Evolutionary conservation across 2,329 filamentous ascomycete species (phyloP), one percentile per base, ranked within the genome.

Genomic region (Phaeosphaeriaceae sp.): DNA sequence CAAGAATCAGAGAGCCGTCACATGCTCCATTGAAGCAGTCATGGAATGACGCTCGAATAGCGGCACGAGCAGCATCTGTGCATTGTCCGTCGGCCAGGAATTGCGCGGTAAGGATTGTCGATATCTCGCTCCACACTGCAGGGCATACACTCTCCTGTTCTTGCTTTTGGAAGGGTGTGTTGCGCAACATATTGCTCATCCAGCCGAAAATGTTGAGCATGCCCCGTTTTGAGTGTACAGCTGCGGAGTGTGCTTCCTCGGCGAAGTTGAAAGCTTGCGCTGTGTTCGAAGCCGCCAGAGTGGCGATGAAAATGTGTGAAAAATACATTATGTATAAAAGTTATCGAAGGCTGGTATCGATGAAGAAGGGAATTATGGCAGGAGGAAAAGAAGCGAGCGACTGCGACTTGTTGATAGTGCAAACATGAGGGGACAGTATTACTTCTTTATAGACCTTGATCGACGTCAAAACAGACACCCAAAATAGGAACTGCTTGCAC

Each of bases 21-120:
- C 74, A 77, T 2, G 72, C 72, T 15, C 74, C 75, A 49, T 72
- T 72, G 69, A 76, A 76, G 64, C 74, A 77, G 58, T 77, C 75
- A 23, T 78, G 75, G 63, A 77, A 78, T 2, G 73, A 66, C 3
- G 63, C 64, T 24, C 75, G 65, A 43, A 78, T 78, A 9, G 75
- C 75, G 23, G 70, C 72, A 13, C 74, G 74, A 22, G 75, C 75
- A 3, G 71, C 71, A 58, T 76, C 75, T 55, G 71, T 77, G 56
- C 75, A 78, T 58, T 76, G 68, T 10, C 73, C 73, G 48, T 76
- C 62, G 47, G 64, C 64, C 11, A 76, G 67, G 53, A 76, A 77
- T 60, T 74, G 69, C 43, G 61, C 59, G 0, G 74, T 76, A 30
- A 77, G 70, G 22, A 66, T 67, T 4, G 64, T 65, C 5, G 74